These are phyloP conservation scores for Conidiobolus incongruus DNA, from an alignment of 371 early-diverging fungal species.

Conservation along the genomic window DNA sequence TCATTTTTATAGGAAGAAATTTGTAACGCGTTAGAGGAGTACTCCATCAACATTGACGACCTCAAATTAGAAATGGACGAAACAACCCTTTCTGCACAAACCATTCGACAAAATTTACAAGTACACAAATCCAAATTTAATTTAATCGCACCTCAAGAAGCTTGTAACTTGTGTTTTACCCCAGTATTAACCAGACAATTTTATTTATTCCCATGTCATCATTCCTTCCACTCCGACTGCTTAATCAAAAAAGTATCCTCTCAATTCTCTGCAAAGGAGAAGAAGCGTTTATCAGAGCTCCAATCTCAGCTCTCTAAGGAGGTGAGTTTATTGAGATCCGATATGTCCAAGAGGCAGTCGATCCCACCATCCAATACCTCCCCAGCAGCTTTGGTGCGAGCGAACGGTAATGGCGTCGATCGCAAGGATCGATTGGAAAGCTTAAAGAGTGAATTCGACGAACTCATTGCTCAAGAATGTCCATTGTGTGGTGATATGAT, in stretches of 20 bases:
- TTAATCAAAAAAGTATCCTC: constrained; percentile 32
- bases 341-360: too few relatives aligned
- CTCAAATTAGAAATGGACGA: constrained; percentile 78
- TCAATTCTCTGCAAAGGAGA: constrained; percentile 8
- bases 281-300: constrained; percentile 18
- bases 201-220: constrained; percentile 87
- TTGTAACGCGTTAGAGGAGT: constrained; percentile 59
- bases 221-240: constrained; percentile 81
- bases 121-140: constrained; percentile 35
- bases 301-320: constrained; percentile 15
- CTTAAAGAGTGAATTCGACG: constrained; percentile 61
- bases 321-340: constrained; percentile 14
- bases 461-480: constrained; percentile 65
- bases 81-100: constrained; percentile 60
- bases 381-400: too few relatives aligned
- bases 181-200: constrained; percentile 67
- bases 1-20: constrained; percentile 33
- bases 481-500: constrained; percentile 69
- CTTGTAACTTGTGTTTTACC: constrained; percentile 50
- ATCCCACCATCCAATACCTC: too few relatives aligned
- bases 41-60: constrained; percentile 53
- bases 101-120: constrained; percentile 56
- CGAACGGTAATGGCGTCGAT: too few relatives aligned
- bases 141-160: constrained; percentile 40
- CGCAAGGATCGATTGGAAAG: too few relatives aligned